Evolutionary conservation across 2,329 filamentous ascomycete species (phyloP).

Genomic region (Pseudopithomyces maydicus): DNA sequence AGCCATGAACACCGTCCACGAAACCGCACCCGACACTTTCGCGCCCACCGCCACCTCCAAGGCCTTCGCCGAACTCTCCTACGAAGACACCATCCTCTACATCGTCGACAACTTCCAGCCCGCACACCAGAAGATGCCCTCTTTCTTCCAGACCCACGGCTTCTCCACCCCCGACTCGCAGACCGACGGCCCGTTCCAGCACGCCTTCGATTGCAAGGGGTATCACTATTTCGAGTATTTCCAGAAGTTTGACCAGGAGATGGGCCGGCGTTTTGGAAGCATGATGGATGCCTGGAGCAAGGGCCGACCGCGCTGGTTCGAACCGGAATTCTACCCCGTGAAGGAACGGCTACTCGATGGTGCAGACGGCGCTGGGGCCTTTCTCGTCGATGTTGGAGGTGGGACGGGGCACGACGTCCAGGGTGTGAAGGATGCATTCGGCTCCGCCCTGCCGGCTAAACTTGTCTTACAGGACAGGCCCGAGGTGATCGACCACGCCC

Average conservation of each 20-base stretch:
- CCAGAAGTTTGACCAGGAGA: slow-evolving; percentile 22
- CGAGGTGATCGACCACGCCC: slow-evolving; percentile 27
- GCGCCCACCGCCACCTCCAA: slow-evolving; percentile 21
- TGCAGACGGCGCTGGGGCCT: slow-evolving; percentile 9
- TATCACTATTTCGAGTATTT: slow-evolving; percentile 30
- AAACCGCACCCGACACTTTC: slow-evolving; percentile 22
- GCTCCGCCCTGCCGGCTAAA: slow-evolving; percentile 18
- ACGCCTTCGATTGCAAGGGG: slow-evolving; percentile 26
- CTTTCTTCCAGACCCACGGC: slow-evolving; percentile 20
- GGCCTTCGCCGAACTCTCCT: slow-evolving; percentile 21
- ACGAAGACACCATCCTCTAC: slow-evolving; percentile 28
- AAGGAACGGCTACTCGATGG: slow-evolving; percentile 25
- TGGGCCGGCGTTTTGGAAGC: slow-evolving; percentile 30
- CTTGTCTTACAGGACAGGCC: slow-evolving; percentile 30
- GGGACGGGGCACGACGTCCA: slow-evolving; percentile 31
- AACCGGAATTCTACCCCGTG: slow-evolving; percentile 28
- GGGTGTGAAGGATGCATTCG: slow-evolving; percentile 21
- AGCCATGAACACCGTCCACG: slow-evolving; percentile 27
- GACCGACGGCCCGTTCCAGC: slow-evolving; percentile 28
- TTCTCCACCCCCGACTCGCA: slow-evolving; percentile 22
- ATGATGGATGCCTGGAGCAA: slow-evolving; percentile 36
- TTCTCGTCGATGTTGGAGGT: slow-evolving; percentile 32
- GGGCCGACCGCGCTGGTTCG: slow-evolving; percentile 30
- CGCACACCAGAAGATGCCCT: slow-evolving; percentile 20
- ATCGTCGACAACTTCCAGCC: slow-evolving; percentile 27